Conservation (phyloP, 805 yeast genomes). For the Barnettozyma sucrosica region DNA sequence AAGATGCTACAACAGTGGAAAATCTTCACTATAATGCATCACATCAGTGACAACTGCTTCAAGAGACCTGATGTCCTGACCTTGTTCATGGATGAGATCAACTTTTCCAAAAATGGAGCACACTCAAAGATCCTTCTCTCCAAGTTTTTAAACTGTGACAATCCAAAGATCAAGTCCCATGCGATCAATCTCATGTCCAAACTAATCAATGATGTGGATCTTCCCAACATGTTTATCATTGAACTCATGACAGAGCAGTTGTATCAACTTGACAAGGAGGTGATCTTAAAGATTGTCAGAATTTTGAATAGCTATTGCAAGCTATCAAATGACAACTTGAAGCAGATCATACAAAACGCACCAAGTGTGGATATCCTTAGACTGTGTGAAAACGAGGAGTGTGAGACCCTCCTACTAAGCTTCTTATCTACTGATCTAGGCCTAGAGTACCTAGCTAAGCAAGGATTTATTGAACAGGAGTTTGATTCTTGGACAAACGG, state of each 20-base stretch:
- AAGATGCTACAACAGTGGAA: conserved; percentile 75
- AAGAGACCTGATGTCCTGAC: conserved; percentile 52
- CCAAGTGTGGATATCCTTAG: conserved; percentile 44
- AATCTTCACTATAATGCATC: conserved; percentile 72
- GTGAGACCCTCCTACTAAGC: conserved; percentile 54
- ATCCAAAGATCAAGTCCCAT: conserved; percentile 43
- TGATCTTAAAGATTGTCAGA: conserved; percentile 51
- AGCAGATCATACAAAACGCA: conserved; percentile 42
- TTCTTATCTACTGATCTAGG: conserved; percentile 66
- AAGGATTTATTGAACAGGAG: conserved; percentile 58
- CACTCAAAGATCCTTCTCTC: conserved; percentile 64
- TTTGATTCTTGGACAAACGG: conserved; percentile 60
- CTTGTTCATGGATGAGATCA: conserved; percentile 54
- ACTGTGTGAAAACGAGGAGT: conserved; percentile 16
- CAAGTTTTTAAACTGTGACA: conserved; percentile 56
- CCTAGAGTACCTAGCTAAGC: conserved; percentile 52
- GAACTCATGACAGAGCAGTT: conserved; percentile 57
- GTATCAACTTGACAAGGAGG: conserved; percentile 56
- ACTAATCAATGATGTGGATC: conserved; percentile 33
- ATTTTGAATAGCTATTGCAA: conserved; percentile 47
- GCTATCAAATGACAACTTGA: conserved; percentile 44
- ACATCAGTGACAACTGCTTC: conserved; percentile 51
- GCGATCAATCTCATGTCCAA: conserved; percentile 51
- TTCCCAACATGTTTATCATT: conserved; percentile 35
- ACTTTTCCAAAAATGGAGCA: conserved; percentile 45